A percentile compares a stretch with the other conserved stretches of the same genome.
Evolutionary conservation across 208 protist species (phyloP).

Genomic region (Trypanosoma caninum): DNA sequence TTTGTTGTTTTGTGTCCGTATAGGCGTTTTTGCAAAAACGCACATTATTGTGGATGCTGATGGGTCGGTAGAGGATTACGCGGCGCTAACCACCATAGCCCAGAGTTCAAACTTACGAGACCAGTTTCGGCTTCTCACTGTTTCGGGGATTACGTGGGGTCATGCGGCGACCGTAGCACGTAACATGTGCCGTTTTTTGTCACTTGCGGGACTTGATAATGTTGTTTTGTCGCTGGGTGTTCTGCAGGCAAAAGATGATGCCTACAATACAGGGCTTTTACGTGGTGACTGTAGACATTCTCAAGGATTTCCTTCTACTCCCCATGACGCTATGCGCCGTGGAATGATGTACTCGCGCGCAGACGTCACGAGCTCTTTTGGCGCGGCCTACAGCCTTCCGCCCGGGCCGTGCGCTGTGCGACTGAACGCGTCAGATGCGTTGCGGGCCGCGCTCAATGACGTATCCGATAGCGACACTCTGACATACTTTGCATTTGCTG

Average conservation of each 20-base stretch:
- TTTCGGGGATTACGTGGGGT: slow-evolving; percentile 32
- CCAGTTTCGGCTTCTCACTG: slow-evolving; percentile 27
- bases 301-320: slow-evolving; percentile 36
- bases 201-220: slow-evolving; percentile 1
- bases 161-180: slow-evolving; percentile 23
- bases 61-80: slow-evolving; percentile 38
- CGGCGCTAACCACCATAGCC: slow-evolving; percentile 29
- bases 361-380: slow-evolving; percentile 35
- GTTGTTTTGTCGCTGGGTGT: slow-evolving; percentile 24
- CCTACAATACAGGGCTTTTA: slow-evolving; percentile 4
- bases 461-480: slow-evolving; percentile 15
- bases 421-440: slow-evolving; percentile 12
- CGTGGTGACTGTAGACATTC: slow-evolving; percentile 18
- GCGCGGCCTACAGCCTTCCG: slow-evolving; percentile 16
- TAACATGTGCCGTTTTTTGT: slow-evolving; percentile 28
- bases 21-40: background rate
- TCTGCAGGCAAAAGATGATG: slow-evolving; percentile 8
- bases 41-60: slow-evolving; percentile 39
- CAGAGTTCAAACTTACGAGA: slow-evolving; percentile 4
- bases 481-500: slow-evolving; percentile 23
- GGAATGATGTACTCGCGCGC: slow-evolving; percentile 32
- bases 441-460: background rate
- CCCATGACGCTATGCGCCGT: slow-evolving; percentile 23
- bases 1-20: background rate
- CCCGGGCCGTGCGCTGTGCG: background rate